Base-by-base conservation (phyloP, 2,329 filamentous ascomycete genomes). In the Penicillium sp. region DNA sequence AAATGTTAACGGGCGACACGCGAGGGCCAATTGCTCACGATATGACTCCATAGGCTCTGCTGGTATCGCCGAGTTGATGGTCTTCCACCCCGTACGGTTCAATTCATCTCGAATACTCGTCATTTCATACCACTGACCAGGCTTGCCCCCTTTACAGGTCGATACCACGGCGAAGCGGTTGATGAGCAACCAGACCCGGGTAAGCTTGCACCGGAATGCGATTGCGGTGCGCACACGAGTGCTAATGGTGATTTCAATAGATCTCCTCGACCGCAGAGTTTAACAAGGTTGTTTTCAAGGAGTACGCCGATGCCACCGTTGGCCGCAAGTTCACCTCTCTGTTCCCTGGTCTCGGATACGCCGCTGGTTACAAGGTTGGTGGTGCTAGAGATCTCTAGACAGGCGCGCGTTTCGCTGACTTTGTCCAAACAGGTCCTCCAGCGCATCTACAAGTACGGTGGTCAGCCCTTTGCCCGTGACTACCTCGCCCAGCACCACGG, bases 101-200 rank as follows among this genome's bases (percentile, higher is more conserved):
- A 60, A 53, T 45, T 57, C 22, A 11, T 15, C 28, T 15, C 25
- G 31, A 38, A n/a, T 25, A 10, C 12, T 50, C 52, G 28, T 49
- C 12, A 5, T 38, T 4, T 25, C 22, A 5, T 37, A 37, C 52
- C 55, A 55, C 71, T 76, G 65, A 75, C 61, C 42, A 20, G 22
- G 35, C 34, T 34, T 50, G 8, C 35, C 47, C 73, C 50, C n/a
- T 54, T 35, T 45, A 35, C n/a, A 94, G 90, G 91, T 99, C 77
- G 95, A 99, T 81, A 99, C 95, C 53, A 97, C 96, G 72, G 94
- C 95, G 65, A 99, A 99, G 85, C 91, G 95, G 69, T 87, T 99
- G 79, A 99, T 99, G 95, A 97, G 92, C 87, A 97, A 99, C 80
- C 90, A 96, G 77, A 87, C 87, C 74, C 91, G 83, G 81, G 86